Evolutionary conservation across 2,329 filamentous ascomycete species (phyloP), one percentile per base, ranked within the genome.

Genomic region (Penicillium sp.): DNA sequence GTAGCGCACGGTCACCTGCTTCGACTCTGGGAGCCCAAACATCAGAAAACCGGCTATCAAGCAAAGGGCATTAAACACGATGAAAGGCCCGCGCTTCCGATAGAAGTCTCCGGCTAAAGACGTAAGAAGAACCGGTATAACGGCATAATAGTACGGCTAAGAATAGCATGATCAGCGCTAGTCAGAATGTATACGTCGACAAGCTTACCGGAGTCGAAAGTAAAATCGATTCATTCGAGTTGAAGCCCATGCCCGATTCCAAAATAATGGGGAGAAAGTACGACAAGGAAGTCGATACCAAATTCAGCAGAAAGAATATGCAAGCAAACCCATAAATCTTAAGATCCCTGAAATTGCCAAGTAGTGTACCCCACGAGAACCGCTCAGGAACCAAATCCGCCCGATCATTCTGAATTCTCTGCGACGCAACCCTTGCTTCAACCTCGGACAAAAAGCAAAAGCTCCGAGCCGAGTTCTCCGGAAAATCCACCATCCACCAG

Each of bases 401-500:
- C 19, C 87, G 79, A 67, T 89, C 87, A 6, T 75, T 74, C 46
- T 87, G 75, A 63, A 89, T 88, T 6, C 86, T 78, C 4, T 75
- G 71, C 2, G 84, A 76, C 1, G 84, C 85, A 3, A 88, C 66
- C n/a, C 75, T 70, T 37, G 82, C 80, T 68, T 89, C 86, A 19
- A 79, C 74, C 8, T 78, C 67, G 2, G 78, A 81, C 22, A 89
- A 76, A 66, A 89, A 90, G 63, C 69, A 76, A 61, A 85, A 82
- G 50, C 82, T 86, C 13, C 73, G 73, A 52, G 84, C 77, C 1
- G 84, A 79, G 26, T 84, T 78, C 63, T 89, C 87, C 0, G 87
- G 87, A 60, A 90, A 89, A 65, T 89, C 86, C 43, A 89, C 78
- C 75, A 90, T 88, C 87, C 87, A 89, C 79, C 85, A 87, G 65